Evolutionary conservation across 2,329 filamentous ascomycete species (phyloP), one percentile per base, ranked within the genome.

Genomic region (Beauveria brongniartii): DNA sequence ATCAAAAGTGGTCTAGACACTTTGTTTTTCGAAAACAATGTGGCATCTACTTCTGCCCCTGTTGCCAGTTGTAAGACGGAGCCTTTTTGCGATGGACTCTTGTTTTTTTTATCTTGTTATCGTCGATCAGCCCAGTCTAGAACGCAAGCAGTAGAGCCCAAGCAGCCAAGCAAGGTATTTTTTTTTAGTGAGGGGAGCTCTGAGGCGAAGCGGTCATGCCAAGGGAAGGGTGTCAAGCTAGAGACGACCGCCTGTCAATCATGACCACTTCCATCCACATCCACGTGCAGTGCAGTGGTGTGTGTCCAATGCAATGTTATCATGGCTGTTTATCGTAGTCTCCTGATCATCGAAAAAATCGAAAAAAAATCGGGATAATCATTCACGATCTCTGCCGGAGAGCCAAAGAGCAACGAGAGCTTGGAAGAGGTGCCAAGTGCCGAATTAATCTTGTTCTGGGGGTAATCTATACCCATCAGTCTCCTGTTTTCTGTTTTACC

Each of bases 71-170:
- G 47, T 37, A 53, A 53, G 37, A 52, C n/a, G 40, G 22, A 24
- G 22, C 43, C 55, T 16, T 59, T 50, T 5, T 37, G 41, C 41
- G 40, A 44, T 28, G 54, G 47, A 24, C 18, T 26, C 28, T 10
- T 26, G 30, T 16, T 3, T 24, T 3, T 28, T 34, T 46, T 40
- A 7, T 20, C 12, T 20, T 37, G 40, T 10, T 8, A 3, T 47
- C 46, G 54, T 56, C 43, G 54, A 56, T 56, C 54, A 56, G 20
- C 28, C 6, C 41, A 56, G 54, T 56, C 54, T 47, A 47, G 54
- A 56, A 56, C 54, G 3, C 53, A 47, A 22, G 18, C 24, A 30
- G 41, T 18, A 44, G n/a, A 30, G n/a, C 10, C n/a, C 43, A 56
- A 37, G 12, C 12, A 14, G 3, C 26, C 43, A 37, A 7, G 7